A percentile compares a stretch with the other conserved stretches of the same genome.
Evolutionary conservation across 352 stramenopile genomes (phyloP).

Genomic region (Phytopythium mirpurense): DNA sequence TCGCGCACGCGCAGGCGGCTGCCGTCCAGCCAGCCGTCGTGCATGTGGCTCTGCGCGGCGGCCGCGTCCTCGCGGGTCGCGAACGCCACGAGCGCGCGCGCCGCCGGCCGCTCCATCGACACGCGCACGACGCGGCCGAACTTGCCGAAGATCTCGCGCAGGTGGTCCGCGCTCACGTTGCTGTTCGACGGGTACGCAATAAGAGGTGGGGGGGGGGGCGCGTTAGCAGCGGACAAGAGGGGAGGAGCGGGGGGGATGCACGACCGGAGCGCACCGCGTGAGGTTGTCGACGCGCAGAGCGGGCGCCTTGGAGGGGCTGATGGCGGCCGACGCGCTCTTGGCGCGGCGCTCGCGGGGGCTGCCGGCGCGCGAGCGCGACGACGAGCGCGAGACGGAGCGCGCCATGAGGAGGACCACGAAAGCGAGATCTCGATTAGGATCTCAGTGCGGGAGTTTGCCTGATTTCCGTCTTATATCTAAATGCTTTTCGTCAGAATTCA

Average conservation of each 20-base stretch:
- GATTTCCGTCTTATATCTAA: too few species aligned
- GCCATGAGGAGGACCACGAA: constrained; percentile 1
- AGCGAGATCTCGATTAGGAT: too few species aligned
- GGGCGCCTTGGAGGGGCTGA: constrained; percentile 20
- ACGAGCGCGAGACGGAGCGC: constrained; percentile 3
- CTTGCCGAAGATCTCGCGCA: constrained; percentile 86
- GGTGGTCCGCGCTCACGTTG: constrained; percentile 79
- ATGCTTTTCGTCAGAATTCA: too few species aligned
- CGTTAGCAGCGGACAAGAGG: not conserved
- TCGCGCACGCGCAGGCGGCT: constrained; percentile 62
- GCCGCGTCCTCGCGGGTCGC: constrained; percentile 40
- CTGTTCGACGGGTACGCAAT: constrained; percentile 5
- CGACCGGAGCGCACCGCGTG: constrained; percentile 30
- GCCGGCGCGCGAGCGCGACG: not conserved
- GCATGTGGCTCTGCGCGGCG: constrained; percentile 64
- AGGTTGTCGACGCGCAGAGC: constrained; percentile 75
- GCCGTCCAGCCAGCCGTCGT: constrained; percentile 83
- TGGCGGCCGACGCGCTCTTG: not conserved
- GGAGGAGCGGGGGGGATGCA: too few species aligned
- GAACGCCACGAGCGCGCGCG: constrained; percentile 51
- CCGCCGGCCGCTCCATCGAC: constrained; percentile 34
- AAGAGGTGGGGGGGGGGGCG: not conserved
- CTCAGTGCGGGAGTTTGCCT: too few species aligned
- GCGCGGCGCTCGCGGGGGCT: not conserved
- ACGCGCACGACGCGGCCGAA: constrained; percentile 65